phyloP scores from a whole-genome alignment of 2,329 filamentous ascomycete species.

The Diaporthe citri region DNA sequence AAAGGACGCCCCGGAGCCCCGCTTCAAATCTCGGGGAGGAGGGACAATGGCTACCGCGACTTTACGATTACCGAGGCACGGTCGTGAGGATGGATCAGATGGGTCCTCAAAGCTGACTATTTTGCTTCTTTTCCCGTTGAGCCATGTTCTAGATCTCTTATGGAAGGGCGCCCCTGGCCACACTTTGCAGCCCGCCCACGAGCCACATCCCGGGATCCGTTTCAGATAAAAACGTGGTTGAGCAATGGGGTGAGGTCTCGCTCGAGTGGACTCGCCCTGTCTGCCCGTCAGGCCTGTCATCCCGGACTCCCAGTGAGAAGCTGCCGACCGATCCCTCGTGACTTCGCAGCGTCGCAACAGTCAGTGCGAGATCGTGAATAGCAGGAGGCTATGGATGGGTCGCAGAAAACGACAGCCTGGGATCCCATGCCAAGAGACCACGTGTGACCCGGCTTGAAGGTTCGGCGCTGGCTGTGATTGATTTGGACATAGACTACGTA shows the following conservation, averaged over 20 bases:
- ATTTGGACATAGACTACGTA: too few species aligned
- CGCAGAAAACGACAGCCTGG: neutral
- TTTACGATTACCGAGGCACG: neutral
- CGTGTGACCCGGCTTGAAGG: neutral
- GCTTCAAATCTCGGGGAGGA: slow-evolving; percentile 16
- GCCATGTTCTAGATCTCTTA: slow-evolving; percentile 8
- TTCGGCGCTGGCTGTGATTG: neutral
- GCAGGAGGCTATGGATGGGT: neutral
- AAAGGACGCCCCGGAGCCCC: neutral
- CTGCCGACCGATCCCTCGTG: neutral
- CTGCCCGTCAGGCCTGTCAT: neutral
- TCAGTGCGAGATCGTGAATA: neutral
- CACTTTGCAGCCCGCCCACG: slow-evolving; percentile 2
- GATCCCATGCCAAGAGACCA: neutral
- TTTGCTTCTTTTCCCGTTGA: neutral
- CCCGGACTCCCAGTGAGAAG: neutral
- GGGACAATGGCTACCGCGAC: neutral
- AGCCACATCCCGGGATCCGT: slow-evolving; percentile 3
- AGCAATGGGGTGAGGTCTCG: neutral
- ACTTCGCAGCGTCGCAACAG: neutral
- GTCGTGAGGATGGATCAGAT: neutral
- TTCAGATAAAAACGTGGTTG: slow-evolving; percentile 27
- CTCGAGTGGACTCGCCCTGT: neutral
- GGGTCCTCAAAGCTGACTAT: neutral
- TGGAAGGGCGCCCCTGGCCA: slow-evolving; percentile 1